Evolutionary conservation across 352 stramenopile genomes (phyloP).

Genomic region (Pythium brachiatum): DNA sequence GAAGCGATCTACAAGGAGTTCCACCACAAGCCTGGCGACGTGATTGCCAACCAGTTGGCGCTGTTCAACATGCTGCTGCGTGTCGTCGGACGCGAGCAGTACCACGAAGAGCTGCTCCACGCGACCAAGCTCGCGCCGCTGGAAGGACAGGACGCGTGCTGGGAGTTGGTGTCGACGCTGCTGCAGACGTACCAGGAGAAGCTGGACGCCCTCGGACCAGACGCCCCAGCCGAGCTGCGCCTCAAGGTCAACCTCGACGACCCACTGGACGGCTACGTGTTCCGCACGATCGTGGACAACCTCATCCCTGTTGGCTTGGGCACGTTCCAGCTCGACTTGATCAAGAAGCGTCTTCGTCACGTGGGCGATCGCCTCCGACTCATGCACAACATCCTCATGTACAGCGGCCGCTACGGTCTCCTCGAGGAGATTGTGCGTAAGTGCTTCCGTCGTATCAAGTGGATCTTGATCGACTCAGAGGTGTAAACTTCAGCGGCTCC

Average conservation of each 20-base stretch:
- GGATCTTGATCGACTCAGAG: constrained; percentile 90
- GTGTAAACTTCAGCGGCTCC: constrained; percentile 43
- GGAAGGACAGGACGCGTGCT: constrained; percentile 68
- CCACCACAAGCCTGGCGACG: constrained; percentile 81
- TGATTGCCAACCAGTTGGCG: constrained; percentile 75
- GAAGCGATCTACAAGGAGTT: constrained; percentile 80
- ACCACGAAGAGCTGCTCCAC: constrained; percentile 68
- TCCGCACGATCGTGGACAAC: constrained; percentile 86
- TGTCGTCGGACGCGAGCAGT: constrained; percentile 75
- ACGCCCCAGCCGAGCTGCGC: constrained; percentile 60
- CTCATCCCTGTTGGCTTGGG: constrained; percentile 73
- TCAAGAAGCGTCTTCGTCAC: constrained; percentile 86
- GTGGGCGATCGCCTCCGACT: constrained; percentile 83
- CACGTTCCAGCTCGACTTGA: constrained; percentile 83
- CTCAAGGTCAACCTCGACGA: constrained; percentile 68
- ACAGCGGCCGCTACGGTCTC: constrained; percentile 77
- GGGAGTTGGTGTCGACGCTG: constrained; percentile 65
- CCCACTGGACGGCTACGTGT: constrained; percentile 84
- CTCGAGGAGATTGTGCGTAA: constrained; percentile 90
- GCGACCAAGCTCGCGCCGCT: constrained; percentile 56
- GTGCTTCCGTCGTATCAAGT: constrained; percentile 90
- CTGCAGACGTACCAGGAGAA: constrained; percentile 71
- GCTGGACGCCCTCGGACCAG: constrained; percentile 63
- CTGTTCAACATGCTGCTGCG: constrained; percentile 88
- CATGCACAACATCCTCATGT: constrained; percentile 90